Conservation (phyloP, 306 rosid genomes). For the Cyclanthera cordifolia region DNA sequence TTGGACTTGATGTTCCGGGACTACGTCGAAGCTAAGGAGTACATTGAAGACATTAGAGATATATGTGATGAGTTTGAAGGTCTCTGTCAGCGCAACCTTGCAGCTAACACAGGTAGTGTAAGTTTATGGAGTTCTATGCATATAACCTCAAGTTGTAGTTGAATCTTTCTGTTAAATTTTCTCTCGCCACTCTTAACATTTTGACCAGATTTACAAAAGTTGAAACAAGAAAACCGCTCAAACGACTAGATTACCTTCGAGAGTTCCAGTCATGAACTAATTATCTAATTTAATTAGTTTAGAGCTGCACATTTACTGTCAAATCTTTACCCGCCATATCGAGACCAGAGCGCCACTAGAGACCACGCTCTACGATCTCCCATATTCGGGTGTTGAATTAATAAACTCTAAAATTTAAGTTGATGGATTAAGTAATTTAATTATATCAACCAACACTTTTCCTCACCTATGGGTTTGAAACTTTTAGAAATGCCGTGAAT, state of each 20-base stretch:
- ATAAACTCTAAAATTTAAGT: too few species aligned
- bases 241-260: background rate
- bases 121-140: background rate
- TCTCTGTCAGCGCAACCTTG: constrained; percentile 94
- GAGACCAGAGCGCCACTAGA: background rate
- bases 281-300: background rate
- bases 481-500: too few species aligned
- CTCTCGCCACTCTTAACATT: background rate
- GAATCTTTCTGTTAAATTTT: background rate
- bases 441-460: too few species aligned
- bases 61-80: constrained; percentile 80
- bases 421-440: too few species aligned
- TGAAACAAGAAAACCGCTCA: background rate
- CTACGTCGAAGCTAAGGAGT: constrained; percentile 79
- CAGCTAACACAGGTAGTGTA: constrained; percentile 61
- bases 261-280: background rate
- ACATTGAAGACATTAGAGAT: constrained; percentile 87
- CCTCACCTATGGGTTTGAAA: too few species aligned
- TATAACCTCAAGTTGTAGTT: too few species aligned
- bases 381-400: too few species aligned
- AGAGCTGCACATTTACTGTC: background rate
- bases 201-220: background rate
- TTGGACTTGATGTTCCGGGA: constrained; percentile 74
- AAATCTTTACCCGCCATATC: background rate
- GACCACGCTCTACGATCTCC: background rate